These are phyloP conservation scores for Macadamia tetraphylla DNA, from an alignment of 164 flowering plant genomes.

Conservation along the genomic window DNA sequence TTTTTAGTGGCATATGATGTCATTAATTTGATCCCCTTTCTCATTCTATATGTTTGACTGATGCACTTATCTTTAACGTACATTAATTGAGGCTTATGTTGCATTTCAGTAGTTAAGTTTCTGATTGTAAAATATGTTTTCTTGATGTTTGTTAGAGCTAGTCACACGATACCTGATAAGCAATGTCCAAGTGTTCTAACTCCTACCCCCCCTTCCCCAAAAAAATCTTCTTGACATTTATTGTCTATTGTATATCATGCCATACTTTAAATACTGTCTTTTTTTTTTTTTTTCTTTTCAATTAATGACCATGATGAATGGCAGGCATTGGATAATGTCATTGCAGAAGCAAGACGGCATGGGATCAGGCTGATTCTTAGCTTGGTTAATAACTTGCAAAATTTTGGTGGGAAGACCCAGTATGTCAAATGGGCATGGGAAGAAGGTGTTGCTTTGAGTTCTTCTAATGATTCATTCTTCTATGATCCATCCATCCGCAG, in stretches of 20 bases:
- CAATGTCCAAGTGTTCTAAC: neutral
- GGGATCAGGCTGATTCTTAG: slow-evolving; percentile 73
- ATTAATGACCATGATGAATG: slow-evolving; percentile 7
- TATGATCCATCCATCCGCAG: slow-evolving; percentile 75
- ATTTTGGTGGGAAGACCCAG: slow-evolving; percentile 94
- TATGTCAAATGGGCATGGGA: slow-evolving; percentile 98
- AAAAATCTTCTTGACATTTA: too few relatives aligned
- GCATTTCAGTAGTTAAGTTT: too few relatives aligned
- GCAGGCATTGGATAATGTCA: slow-evolving; percentile 89
- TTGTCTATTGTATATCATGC: neutral
- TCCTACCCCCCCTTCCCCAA: neutral
- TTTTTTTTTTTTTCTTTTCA: slow-evolving; percentile 2
- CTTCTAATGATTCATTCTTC: slow-evolving; percentile 97
- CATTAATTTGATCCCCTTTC: neutral
- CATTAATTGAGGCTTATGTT: neutral
- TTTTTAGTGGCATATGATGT: neutral
- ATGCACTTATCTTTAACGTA: neutral
- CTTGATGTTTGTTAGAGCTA: neutral
- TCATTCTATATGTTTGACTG: neutral
- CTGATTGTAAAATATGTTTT: neutral
- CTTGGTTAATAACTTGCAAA: slow-evolving; percentile 86
- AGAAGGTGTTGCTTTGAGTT: slow-evolving; percentile 79
- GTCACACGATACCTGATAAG: neutral
- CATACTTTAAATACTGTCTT: neutral
- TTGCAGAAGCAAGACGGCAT: slow-evolving; percentile 73